Base-by-base conservation (phyloP, 1,139 yeast species). In the Diutina scorzettiae region DNA sequence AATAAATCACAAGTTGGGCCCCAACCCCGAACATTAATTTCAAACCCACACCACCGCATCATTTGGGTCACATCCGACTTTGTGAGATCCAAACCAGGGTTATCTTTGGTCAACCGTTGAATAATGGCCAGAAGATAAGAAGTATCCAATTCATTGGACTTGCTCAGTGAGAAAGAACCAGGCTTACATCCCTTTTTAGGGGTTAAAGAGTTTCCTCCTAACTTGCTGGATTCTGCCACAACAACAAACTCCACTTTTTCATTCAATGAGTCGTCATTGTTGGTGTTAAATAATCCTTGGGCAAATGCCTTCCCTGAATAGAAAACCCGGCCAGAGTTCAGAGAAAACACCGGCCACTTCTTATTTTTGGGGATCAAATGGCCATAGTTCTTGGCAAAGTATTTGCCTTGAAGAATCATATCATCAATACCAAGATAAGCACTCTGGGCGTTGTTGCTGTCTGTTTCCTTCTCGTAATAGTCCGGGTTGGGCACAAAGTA, bases 1-100 rank as follows among this genome's bases (percentile, higher is more conserved):
- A 77, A 69, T n/a, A 74, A 58, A 32, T 64, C 60, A 53, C 81
- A 73, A 46, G 75, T 65, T 11, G 66, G 64, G 4, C 78, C 66
- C 23, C 57, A 47, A 3, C 80, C 81, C 29, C 58, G 58, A 14
- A 64, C 71, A 49, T 70, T 70, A 47, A 75, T 56, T 51, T 75
- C 82, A 53, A 62, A 77, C 2, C 76, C 77, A 56, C 80, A 76
- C 58, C 71, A 58, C 41, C 58, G 56, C 48, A 69, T 59, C 48
- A 73, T 49, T 41, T 56, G 51, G 39, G 53, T 53, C 37, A 75
- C 63, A 49, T 78, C 81, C 9, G 48, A 43, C 5, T 56, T 49
- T 5, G 69, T 63, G 44, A 71, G 44, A 45, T 46, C 45, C 39
- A 49, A 42, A 33, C 40, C 41, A n/a, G 44, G 41, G 46, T 49